Evolutionary conservation across 441 rosid genomes (phyloP), one percentile per base, ranked within the genome.

Genomic region (Omphalea diandra): DNA sequence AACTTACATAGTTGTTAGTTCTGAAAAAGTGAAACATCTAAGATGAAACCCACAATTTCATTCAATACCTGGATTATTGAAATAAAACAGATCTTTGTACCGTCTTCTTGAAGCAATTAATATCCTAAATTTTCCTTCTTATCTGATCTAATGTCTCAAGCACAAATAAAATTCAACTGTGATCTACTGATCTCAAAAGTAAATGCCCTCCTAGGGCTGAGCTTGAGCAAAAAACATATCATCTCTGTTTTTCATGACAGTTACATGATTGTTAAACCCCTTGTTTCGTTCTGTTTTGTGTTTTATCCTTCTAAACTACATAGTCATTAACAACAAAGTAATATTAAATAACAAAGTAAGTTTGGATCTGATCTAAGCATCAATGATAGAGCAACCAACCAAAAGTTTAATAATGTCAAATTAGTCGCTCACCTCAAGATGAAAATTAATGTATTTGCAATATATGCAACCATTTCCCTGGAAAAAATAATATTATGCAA

Each of bases 391-490:
- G 35, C 33, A 58, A 24, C 35, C 1, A 32, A 50, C 7, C 35
- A 43, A 40, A 26, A 44, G 35, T 15, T 26, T 7, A 69, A 40
- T 4, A 24, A 36, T 26, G 52, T 24, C 22, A 46, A 20, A 18
- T 65, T 24, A 26, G 53, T 29, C 38, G 49, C 83, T 69, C 80
- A 95, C 99, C 99, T 95, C 79, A 95, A 84, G 73, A 88, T 87
- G 81, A 92, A 95, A 71, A 95, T 88, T 65, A 92, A 73, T 38
- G 98, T 90, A 82, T 95, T 95, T 69, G 98, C 99, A 78, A 92
- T 87, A 75, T 92, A 92, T 46, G 97, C 90, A 65, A 88, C 88
- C 98, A 95, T 95, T 86, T 88, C 97, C 99, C 99, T 94, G 84
- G 71, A 83, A 36, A 75, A 69, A 63, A 56, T n/a, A 56, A 52